Conservation (phyloP, 2,329 filamentous ascomycete species). For the Corniculantispora saksenae region DNA sequence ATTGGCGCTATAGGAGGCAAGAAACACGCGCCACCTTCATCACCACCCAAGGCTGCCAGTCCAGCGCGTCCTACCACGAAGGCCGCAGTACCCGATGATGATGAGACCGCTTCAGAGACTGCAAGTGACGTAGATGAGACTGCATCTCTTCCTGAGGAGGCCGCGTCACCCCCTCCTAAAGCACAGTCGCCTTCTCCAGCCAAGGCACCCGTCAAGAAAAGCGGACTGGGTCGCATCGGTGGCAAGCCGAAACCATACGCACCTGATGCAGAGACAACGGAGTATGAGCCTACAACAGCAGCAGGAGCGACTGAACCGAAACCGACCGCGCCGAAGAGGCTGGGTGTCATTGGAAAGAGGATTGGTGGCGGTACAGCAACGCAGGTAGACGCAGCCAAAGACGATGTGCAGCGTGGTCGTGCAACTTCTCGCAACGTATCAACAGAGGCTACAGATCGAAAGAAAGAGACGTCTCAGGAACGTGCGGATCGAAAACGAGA, state of each 20-base stretch:
- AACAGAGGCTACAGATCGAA: constrained; percentile 28
- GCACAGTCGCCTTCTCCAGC: constrained; percentile 27
- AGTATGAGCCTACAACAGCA: constrained; percentile 19
- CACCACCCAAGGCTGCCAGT: constrained; percentile 14
- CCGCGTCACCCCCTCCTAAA: constrained; percentile 13
- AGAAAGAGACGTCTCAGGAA: constrained; percentile 46
- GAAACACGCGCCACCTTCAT: constrained; percentile 28
- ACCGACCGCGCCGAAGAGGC: constrained; percentile 24
- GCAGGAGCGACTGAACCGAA: constrained; percentile 16
- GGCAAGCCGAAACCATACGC: constrained; percentile 24
- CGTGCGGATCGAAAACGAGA: constrained; percentile 51
- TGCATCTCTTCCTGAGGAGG: constrained; percentile 25
- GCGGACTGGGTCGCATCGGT: constrained; percentile 45
- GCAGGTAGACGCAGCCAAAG: background rate
- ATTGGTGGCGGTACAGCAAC: constrained; percentile 19
- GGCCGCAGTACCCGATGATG: constrained; percentile 20
- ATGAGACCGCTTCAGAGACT: constrained; percentile 46
- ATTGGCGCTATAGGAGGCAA: constrained; percentile 41
- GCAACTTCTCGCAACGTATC: constrained; percentile 22
- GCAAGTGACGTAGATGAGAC: constrained; percentile 34
- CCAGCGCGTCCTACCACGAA: constrained; percentile 23
- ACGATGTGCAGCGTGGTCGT: constrained; percentile 27
- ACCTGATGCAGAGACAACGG: constrained; percentile 19
- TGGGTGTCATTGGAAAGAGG: constrained; percentile 40
- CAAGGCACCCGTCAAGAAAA: constrained; percentile 29